Evolutionary conservation across 768 basidiomycete genomes (phyloP), one percentile per base, ranked within the genome.

Genomic region (Mycena capillaripes): DNA sequence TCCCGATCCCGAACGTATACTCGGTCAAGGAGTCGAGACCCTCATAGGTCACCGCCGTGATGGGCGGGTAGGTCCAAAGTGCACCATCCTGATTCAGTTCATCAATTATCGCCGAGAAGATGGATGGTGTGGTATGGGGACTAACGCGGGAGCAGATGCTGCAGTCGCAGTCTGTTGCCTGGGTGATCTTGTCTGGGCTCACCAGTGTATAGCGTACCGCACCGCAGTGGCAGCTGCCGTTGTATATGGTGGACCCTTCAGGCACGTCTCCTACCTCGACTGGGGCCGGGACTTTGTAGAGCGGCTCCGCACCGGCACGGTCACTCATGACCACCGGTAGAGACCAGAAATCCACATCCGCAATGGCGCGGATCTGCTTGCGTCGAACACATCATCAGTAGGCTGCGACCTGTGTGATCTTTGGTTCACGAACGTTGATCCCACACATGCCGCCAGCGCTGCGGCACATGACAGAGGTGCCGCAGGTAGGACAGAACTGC

Each of bases 171-270:
- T 34, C 53, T 3, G 16, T n/a, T 46, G 65, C 69, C 2, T 25
- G 3, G 16, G 38, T 48, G 38, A 74, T 21, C 16, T 66, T 32
- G 14, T 63, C 44, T 1, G 65, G 59, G 38, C 25, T 63, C 16
- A 63, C 38, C 14, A 70, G 9, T 9, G 53, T 17, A 25, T 62
- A 74, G n/a, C 44, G 40, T 30, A 74, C 65, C 17, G 73, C 69
- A 14, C 73, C 73, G 61, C 73, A 74, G 19, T 74, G 73, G 66
- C 73, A 74, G 59, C 46, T 67, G 2, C 73, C 73, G n/a, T 57
- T 42, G 34, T 74, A 74, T 17, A 57, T 44, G 2, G 38, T 66
- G 46, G 56, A 25, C 1, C 59, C 73, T n/a, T 62, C 53, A 23
- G 65, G 29, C 16, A 64, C 32, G 27, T 55, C 2, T 0, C 44